Evolutionary conservation across 306 rosid species (phyloP).

Genomic region (Fagus crenata): DNA sequence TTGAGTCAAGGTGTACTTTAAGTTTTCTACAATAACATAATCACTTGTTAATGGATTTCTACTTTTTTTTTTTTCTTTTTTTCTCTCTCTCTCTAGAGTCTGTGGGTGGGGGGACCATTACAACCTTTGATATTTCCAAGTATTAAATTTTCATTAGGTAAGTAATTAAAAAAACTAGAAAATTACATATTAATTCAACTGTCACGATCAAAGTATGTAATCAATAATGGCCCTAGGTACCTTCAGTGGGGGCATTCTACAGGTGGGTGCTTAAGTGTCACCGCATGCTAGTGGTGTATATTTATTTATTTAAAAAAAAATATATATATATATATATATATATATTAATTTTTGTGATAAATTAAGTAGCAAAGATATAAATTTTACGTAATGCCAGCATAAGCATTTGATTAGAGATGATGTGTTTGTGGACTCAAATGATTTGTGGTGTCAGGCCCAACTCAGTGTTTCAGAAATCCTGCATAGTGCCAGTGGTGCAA

Average conservation of each 20-base stretch:
- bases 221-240: conserved; percentile 41
- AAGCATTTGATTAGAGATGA: conserved; percentile 9
- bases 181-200: conserved; percentile 29
- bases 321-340: too few relatives aligned
- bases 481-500: not conserved
- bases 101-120: conserved; percentile 36
- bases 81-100: conserved; percentile 12
- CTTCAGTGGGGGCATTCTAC: conserved; percentile 35
- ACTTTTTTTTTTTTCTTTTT: conserved; percentile 5
- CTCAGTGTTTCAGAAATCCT: not conserved
- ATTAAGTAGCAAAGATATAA: conserved; percentile 15
- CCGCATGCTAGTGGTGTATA: conserved; percentile 32
- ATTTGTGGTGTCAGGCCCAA: not conserved
- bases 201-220: conserved; percentile 38
- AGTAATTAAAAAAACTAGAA: not conserved
- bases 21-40: conserved; percentile 28
- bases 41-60: conserved; percentile 25
- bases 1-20: conserved; percentile 34
- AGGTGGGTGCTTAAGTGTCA: conserved; percentile 36
- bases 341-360: conserved; percentile 13
- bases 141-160: not conserved
- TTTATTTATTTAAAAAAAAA: too few relatives aligned
- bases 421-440: conserved; percentile 5
- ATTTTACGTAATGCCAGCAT: conserved; percentile 46
- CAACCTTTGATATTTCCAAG: conserved; percentile 28